These are phyloP conservation scores for Retiboletus flavoniger DNA, from an alignment of 1,284 basidiomycete genomes.

Conservation along the genomic window DNA sequence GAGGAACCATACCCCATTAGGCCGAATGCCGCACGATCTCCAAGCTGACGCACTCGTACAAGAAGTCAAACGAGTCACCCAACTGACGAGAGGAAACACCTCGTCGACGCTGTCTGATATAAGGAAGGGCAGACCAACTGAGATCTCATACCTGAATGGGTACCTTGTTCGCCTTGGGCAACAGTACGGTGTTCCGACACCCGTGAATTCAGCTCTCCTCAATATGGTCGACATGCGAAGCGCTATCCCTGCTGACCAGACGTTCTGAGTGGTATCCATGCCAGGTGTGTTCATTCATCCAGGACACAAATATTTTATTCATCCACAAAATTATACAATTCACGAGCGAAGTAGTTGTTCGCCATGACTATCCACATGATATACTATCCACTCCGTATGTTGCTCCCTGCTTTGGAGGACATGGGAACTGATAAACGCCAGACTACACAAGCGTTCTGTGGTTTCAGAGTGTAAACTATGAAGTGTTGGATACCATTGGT, in stretches of 20 bases:
- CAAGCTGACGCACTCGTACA: slow-evolving; percentile 40
- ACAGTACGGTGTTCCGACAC: slow-evolving; percentile 60
- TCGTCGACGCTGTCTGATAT: slow-evolving; percentile 82
- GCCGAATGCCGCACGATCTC: slow-evolving; percentile 45
- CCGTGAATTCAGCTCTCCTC: slow-evolving; percentile 59
- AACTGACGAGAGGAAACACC: slow-evolving; percentile 59
- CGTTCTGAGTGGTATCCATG: slow-evolving; percentile 21
- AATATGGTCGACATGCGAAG: slow-evolving; percentile 58
- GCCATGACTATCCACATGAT: neutral
- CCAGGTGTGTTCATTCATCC: slow-evolving; percentile 11
- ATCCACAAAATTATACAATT: slow-evolving; percentile 1
- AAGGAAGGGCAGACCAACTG: slow-evolving; percentile 57
- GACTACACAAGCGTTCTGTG: neutral
- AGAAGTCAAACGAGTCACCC: slow-evolving; percentile 57
- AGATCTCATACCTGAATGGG: slow-evolving; percentile 86
- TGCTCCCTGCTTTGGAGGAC: neutral
- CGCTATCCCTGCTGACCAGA: slow-evolving; percentile 45
- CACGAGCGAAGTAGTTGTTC: neutral
- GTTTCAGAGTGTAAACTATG: neutral
- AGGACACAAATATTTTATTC: neutral
- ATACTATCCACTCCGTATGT: neutral
- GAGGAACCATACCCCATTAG: slow-evolving; percentile 33
- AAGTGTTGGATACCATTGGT: neutral
- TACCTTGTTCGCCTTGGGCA: slow-evolving; percentile 72
- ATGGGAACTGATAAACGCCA: neutral